Evolutionary conservation across 2,329 filamentous ascomycete genomes (phyloP), one percentile per base, ranked within the genome.

Genomic region (Exophiala sp.): DNA sequence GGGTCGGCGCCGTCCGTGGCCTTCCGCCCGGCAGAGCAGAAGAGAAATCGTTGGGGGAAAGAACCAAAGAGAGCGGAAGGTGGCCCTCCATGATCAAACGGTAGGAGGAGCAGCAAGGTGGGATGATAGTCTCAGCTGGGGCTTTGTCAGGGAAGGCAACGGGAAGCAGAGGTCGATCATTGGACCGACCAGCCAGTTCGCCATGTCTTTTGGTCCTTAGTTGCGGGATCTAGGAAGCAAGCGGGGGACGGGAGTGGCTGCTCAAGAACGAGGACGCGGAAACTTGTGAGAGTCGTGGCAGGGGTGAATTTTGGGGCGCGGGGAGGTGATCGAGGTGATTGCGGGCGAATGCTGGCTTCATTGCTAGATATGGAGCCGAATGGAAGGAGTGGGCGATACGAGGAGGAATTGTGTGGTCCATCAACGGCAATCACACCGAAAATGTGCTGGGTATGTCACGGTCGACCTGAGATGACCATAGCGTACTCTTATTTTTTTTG

Each of bases 151-250:
- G 49, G 51, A 51, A 53, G 54, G 49, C 34, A 43, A 60, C 54
- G 52, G 57, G 54, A 57, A 48, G 54, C 41, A 46, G 47, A 40
- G 16, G 41, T 35, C 38, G 52, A 57, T 60, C 50, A 57, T 55
- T 60, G 57, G 57, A 40, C 46, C 36, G 52, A 54, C 32, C 44
- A 50, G 47, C 45, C 38, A 49, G 53, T 60, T 58, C 49, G 47
- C 58, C 55, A 51, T 50, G 42, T 44, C 48, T 41, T 45, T 47
- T 40, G 50, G 47, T 46, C 50, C 48, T 60, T 63, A 63, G 62
- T 59, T 45, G 60, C 61, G 59, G 59, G 61, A 61, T 60, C 61
- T 62, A 64, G 61, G 60, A 59, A 59, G 58, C 55, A 58, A 58
- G 52, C 52, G 61, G 57, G 57, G 58, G 56, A 59, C 55, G 56